Evolutionary conservation across 176 grass and related monocot genomes (phyloP).

Genomic region (Microstegium vimineum): DNA sequence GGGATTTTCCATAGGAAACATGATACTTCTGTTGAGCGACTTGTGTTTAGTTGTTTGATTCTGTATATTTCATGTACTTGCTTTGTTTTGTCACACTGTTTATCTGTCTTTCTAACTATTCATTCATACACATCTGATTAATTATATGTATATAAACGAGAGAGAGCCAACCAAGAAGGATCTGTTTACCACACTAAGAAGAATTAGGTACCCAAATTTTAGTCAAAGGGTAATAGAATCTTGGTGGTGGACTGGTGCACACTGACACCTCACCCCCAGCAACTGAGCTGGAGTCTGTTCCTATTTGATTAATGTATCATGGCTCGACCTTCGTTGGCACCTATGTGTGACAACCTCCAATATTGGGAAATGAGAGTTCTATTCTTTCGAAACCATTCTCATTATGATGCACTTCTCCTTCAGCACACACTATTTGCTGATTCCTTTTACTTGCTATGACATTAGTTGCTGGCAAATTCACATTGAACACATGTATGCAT

Average conservation of each 20-base stretch:
- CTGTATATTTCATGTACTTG: neutral
- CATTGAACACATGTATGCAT: neutral
- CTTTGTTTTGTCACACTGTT: neutral
- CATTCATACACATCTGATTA: neutral
- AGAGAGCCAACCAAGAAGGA: neutral
- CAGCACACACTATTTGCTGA: neutral
- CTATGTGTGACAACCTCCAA: neutral
- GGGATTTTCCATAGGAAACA: neutral
- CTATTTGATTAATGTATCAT: conserved; percentile 1
- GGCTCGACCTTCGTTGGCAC: neutral
- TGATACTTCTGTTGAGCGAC: neutral
- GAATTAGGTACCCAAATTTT: neutral
- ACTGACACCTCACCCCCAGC: neutral
- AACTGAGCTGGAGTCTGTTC: neutral
- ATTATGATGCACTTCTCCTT: neutral
- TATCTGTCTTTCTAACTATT: conserved; percentile 14
- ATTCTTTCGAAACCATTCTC: neutral
- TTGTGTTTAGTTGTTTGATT: neutral
- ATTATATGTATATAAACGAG: neutral
- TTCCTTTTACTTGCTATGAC: neutral
- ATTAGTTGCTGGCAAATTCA: neutral
- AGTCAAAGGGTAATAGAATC: neutral
- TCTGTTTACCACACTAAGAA: neutral
- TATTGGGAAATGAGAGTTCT: neutral
- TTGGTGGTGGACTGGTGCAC: neutral